phyloP scores from a whole-genome alignment of 2,329 filamentous ascomycete genomes.

The Zasmidium cellare region DNA sequence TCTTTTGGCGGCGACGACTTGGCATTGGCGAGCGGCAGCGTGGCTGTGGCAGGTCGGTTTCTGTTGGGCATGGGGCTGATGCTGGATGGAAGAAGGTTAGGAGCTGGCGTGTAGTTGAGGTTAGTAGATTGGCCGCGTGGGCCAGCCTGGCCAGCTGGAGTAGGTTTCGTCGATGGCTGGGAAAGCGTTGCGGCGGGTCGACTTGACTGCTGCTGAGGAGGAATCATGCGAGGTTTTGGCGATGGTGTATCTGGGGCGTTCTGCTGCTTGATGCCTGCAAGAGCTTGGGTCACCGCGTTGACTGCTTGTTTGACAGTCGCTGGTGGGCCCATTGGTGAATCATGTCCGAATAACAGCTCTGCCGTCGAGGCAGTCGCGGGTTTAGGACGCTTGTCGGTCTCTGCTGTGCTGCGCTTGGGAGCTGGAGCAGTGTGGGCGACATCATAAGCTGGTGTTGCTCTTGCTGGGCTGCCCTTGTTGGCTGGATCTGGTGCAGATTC shows the following conservation, averaged over 20 bases:
- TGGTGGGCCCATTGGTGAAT: neutral
- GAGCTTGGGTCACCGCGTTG: constrained; percentile 19
- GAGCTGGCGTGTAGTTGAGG: neutral
- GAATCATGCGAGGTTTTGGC: constrained; percentile 8
- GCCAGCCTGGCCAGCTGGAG: no score
- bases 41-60: constrained; percentile 3
- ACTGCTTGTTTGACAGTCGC: constrained; percentile 13
- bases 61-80: constrained; percentile 14
- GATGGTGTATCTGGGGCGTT: constrained; percentile 8
- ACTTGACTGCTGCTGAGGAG: constrained; percentile 16
- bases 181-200: neutral
- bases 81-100: constrained; percentile 23
- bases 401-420: no score
- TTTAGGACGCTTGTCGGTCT: no score
- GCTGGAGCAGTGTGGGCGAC: no score
- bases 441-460: constrained; percentile 37
- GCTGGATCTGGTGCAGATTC: constrained; percentile 37
- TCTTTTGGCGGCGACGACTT: constrained; percentile 15
- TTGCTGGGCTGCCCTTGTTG: constrained; percentile 34
- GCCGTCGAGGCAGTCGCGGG: no score
- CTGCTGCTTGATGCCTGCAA: constrained; percentile 13
- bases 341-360: neutral
- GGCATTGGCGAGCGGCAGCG: constrained; percentile 1
- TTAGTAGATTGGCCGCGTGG: neutral
- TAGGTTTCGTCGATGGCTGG: neutral